Evolutionary conservation across 2,329 filamentous ascomycete species (phyloP).

Genomic region (Cladosporium sp.): DNA sequence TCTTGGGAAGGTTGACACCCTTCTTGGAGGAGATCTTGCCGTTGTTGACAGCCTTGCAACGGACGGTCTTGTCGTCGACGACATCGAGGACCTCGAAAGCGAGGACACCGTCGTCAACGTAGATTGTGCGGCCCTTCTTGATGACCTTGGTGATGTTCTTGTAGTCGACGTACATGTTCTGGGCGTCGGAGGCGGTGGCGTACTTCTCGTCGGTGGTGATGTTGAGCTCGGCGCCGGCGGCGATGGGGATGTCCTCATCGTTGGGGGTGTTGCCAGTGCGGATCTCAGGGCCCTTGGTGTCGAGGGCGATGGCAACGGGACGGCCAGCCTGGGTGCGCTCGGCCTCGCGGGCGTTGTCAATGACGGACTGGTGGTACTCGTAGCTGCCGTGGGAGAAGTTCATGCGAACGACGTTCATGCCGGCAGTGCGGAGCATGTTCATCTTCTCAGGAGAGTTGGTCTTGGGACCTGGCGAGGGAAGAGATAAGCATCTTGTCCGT

Average conservation of each 20-base stretch:
- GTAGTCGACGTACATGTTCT: slow-evolving; percentile 99
- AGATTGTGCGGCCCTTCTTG: slow-evolving; percentile 84
- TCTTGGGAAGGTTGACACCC: slow-evolving; percentile 98
- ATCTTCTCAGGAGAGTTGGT: slow-evolving; percentile 98
- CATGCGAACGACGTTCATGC: slow-evolving; percentile 99
- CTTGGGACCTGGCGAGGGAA: slow-evolving; percentile 67
- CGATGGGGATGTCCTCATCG: slow-evolving; percentile 77
- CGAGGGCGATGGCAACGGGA: slow-evolving; percentile 91
- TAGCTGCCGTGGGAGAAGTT: slow-evolving; percentile 97
- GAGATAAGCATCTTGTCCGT: background rate
- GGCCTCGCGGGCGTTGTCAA: slow-evolving; percentile 89
- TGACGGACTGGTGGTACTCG: slow-evolving; percentile 97
- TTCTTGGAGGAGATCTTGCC: slow-evolving; percentile 98
- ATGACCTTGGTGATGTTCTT: slow-evolving; percentile 99
- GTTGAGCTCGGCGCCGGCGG: slow-evolving; percentile 81
- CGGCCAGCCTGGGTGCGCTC: slow-evolving; percentile 76
- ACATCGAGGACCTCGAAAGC: slow-evolving; percentile 92
- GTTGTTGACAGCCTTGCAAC: slow-evolving; percentile 88
- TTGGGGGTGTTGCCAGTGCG: slow-evolving; percentile 73
- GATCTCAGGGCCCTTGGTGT: slow-evolving; percentile 83
- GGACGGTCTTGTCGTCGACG: slow-evolving; percentile 84
- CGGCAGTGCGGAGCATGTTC: slow-evolving; percentile 82
- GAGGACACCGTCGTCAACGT: slow-evolving; percentile 96
- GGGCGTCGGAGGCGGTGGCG: slow-evolving; percentile 75
- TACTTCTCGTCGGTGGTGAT: slow-evolving; percentile 97